Conservation (phyloP, 139 green algal genomes). For the Microglena sp. region DNA sequence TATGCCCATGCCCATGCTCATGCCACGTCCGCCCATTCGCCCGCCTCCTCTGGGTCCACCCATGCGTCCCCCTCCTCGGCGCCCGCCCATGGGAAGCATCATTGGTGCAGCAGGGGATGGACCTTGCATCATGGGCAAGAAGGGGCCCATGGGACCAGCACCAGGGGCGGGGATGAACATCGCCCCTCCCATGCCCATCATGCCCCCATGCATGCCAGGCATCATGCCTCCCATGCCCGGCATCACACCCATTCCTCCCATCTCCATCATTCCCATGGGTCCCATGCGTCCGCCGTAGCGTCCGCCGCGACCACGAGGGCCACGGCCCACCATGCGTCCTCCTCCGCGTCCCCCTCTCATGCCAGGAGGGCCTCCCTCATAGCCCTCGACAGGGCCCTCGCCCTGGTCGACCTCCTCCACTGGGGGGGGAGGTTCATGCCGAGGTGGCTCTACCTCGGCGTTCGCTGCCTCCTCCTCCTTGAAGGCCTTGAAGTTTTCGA, state of each 20-base stretch:
- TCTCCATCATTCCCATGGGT: slow-evolving; percentile 10
- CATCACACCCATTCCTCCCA: not conserved
- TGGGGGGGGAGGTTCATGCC: too few relatives aligned
- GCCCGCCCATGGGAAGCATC: slow-evolving; percentile 3
- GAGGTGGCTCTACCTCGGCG: slow-evolving; percentile 15
- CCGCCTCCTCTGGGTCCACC: not conserved
- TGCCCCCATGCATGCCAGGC: slow-evolving; percentile 6
- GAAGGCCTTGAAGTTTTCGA: slow-evolving; percentile 44
- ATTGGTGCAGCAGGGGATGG: not conserved
- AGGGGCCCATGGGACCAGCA: slow-evolving; percentile 7
- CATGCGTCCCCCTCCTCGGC: slow-evolving; percentile 7
- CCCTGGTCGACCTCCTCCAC: not conserved
- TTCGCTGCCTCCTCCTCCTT: slow-evolving; percentile 37
- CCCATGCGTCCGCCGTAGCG: slow-evolving; percentile 4
- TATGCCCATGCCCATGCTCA: too few relatives aligned
- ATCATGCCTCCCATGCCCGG: slow-evolving; percentile 13
- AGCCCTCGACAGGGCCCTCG: not conserved
- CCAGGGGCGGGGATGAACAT: slow-evolving; percentile 11
- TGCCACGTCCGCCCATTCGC: not conserved
- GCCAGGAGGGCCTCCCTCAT: not conserved
- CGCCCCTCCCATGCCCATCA: slow-evolving; percentile 10
- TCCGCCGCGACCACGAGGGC: slow-evolving; percentile 6
- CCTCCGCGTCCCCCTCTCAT: not conserved
- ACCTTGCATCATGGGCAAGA: not conserved
- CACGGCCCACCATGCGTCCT: not conserved